Percentiles rank a stretch among this genome's conserved stretches.
Evolutionary conservation across 192 early-diverging fungal species (phyloP).

Genomic region (Chytriomyces hyalinus): DNA sequence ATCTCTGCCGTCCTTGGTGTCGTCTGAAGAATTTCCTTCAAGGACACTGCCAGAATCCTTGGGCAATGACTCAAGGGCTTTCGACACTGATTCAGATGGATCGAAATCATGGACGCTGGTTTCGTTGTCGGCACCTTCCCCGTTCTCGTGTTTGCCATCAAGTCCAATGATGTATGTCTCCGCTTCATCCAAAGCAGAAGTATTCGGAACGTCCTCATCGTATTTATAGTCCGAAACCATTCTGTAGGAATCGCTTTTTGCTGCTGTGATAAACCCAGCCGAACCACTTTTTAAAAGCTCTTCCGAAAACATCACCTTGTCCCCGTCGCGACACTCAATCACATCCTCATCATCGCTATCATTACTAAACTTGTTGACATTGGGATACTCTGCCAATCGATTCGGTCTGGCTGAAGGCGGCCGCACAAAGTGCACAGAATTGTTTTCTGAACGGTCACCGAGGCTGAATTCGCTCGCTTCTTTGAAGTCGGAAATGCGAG

Average conservation of each 20-base stretch:
- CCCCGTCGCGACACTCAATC: background rate
- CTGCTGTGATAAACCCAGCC: background rate
- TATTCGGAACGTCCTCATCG: background rate
- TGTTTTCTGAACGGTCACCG: background rate
- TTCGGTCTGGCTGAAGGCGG: conserved; percentile 20
- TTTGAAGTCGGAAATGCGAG: background rate
- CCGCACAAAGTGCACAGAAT: conserved; percentile 15
- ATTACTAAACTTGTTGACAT: conserved; percentile 4
- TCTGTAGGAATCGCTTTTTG: background rate
- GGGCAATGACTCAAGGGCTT: no score
- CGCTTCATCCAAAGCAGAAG: background rate
- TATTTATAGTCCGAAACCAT: background rate
- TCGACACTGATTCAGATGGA: no score
- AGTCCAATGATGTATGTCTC: background rate
- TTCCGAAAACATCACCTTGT: background rate
- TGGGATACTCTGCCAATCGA: background rate
- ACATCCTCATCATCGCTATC: conserved; percentile 11
- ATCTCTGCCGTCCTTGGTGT: no score
- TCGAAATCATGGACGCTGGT: background rate
- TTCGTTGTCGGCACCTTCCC: background rate
- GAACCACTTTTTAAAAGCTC: background rate
- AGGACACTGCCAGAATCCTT: no score
- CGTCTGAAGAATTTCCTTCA: no score
- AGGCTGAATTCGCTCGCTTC: conserved; percentile 19
- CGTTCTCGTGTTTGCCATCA: background rate